phyloP scores from a whole-genome alignment of 108 stramenopile species.

The Cyclostephanos tholiformis region DNA sequence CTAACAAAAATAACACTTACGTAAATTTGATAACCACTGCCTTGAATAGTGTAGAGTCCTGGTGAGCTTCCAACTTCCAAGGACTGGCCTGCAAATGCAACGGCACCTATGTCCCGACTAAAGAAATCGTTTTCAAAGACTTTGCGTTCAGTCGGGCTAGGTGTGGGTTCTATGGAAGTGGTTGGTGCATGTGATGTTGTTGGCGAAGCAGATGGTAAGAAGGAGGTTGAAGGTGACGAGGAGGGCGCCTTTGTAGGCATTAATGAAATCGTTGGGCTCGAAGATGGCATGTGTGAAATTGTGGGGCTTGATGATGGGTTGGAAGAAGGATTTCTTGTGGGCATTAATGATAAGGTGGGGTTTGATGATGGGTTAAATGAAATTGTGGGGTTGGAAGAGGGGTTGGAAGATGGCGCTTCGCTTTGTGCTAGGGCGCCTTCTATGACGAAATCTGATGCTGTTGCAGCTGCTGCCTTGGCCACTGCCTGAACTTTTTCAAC shows the following conservation, averaged over 20 bases:
- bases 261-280: not conserved
- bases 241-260: slow-evolving; percentile 6
- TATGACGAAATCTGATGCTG: slow-evolving; percentile 27
- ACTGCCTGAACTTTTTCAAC: slow-evolving; percentile 15
- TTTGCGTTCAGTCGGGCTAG: slow-evolving; percentile 1
- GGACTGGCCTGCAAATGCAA: slow-evolving; percentile 5
- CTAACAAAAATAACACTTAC: not conserved
- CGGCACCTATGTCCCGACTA: slow-evolving; percentile 17
- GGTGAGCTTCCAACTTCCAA: slow-evolving; percentile 4
- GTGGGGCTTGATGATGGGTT: slow-evolving; percentile 1
- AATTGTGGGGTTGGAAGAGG: slow-evolving; percentile 6
- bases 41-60: slow-evolving; percentile 27
- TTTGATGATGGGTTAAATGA: not conserved
- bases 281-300: slow-evolving; percentile 8
- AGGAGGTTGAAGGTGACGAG: not conserved
- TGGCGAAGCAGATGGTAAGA: slow-evolving; percentile 15
- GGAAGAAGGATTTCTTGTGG: not conserved
- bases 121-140: slow-evolving; percentile 13
- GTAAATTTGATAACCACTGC: slow-evolving; percentile 25
- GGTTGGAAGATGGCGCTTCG: slow-evolving; percentile 35
- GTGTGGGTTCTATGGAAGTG: slow-evolving; percentile 10
- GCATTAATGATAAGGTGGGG: slow-evolving; percentile 3
- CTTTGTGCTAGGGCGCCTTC: slow-evolving; percentile 15
- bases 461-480: slow-evolving; percentile 14
- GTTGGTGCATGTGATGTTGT: slow-evolving; percentile 21